Percentiles rank a stretch among this genome's conserved stretches.
Evolutionary conservation across 1,284 basidiomycete species (phyloP).

Genomic region (Amylostereum areolatum): DNA sequence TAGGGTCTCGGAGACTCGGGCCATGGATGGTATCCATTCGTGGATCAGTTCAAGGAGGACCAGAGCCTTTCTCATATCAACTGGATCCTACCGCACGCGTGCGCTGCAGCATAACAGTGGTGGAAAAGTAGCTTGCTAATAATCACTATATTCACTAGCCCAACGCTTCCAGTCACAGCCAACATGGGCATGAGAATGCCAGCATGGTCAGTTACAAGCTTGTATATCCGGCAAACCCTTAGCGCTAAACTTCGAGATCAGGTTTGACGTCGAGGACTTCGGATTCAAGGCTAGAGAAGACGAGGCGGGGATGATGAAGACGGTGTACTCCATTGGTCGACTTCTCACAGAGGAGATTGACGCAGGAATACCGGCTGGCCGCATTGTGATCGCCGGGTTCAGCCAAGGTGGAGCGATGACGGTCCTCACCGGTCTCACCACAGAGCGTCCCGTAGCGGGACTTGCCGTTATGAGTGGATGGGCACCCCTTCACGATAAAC

Average conservation of each 20-base stretch:
- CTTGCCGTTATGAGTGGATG: constrained; percentile 72
- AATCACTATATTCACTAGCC: constrained; percentile 31
- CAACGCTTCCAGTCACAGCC: constrained; percentile 53
- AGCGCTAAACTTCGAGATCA: constrained; percentile 17
- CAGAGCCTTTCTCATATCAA: constrained; percentile 66
- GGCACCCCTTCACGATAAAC: constrained; percentile 61
- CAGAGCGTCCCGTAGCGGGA: constrained; percentile 66
- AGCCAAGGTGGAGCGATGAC: constrained; percentile 83
- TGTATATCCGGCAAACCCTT: constrained; percentile 3
- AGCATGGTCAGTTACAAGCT: constrained; percentile 46
- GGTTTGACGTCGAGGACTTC: constrained; percentile 78
- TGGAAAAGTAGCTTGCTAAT: not conserved
- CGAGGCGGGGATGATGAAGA: constrained; percentile 67
- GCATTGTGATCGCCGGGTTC: constrained; percentile 82
- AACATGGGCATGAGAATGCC: constrained; percentile 68
- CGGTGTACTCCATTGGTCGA: constrained; percentile 55
- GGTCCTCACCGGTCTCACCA: constrained; percentile 66
- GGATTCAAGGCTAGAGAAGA: constrained; percentile 61
- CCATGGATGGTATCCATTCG: constrained; percentile 74
- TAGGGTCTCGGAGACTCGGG: constrained; percentile 76
- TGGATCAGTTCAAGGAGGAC: constrained; percentile 50
- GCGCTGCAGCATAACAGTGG: constrained; percentile 7
- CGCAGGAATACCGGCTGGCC: constrained; percentile 57
- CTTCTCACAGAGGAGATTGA: constrained; percentile 74
- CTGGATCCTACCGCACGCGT: constrained; percentile 80